A percentile compares a stretch with the other conserved stretches of the same genome.
Conservation (phyloP, 306 rosid species). For the Lathyrus oleraceus region DNA sequence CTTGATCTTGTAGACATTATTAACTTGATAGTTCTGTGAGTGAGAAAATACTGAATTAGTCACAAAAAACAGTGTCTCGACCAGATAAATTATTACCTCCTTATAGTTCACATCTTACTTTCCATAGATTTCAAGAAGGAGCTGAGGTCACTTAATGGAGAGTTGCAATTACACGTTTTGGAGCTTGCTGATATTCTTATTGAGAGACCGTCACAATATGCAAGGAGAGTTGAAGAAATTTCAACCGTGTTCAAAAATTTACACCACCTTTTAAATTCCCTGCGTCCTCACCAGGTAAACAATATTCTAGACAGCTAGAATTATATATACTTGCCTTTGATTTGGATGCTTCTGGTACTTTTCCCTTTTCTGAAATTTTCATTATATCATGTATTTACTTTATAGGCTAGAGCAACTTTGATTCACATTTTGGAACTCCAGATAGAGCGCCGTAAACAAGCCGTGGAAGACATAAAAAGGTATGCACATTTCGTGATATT, state of each 20-base stretch:
- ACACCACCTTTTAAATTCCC: slow-evolving; percentile 86
- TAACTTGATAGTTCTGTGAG: not conserved
- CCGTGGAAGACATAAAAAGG: slow-evolving; percentile 94
- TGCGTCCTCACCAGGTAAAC: slow-evolving; percentile 87
- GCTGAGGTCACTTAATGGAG: slow-evolving; percentile 82
- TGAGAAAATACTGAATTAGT: slow-evolving; percentile 17
- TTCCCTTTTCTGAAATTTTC: slow-evolving; percentile 7
- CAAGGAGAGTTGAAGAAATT: slow-evolving; percentile 94
- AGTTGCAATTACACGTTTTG: slow-evolving; percentile 78
- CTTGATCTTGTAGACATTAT: not conserved
- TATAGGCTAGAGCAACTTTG: slow-evolving; percentile 85
- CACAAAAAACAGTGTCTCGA: not conserved
- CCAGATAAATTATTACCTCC: not conserved
- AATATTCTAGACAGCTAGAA: slow-evolving; percentile 6
- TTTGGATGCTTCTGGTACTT: slow-evolving; percentile 2
- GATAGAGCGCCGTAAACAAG: slow-evolving; percentile 83
- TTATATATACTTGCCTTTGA: slow-evolving; percentile 4
- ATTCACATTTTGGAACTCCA: slow-evolving; percentile 89
- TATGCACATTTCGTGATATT: slow-evolving; percentile 27
- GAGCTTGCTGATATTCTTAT: slow-evolving; percentile 95
- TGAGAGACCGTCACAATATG: slow-evolving; percentile 92
- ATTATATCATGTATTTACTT: slow-evolving; percentile 25
- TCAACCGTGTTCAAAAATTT: slow-evolving; percentile 88
- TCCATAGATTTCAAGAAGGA: slow-evolving; percentile 82
- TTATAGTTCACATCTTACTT: slow-evolving; percentile 17